These are phyloP conservation scores for Akebia trifoliata DNA, from an alignment of 164 flowering plant species.

Conservation along the genomic window DNA sequence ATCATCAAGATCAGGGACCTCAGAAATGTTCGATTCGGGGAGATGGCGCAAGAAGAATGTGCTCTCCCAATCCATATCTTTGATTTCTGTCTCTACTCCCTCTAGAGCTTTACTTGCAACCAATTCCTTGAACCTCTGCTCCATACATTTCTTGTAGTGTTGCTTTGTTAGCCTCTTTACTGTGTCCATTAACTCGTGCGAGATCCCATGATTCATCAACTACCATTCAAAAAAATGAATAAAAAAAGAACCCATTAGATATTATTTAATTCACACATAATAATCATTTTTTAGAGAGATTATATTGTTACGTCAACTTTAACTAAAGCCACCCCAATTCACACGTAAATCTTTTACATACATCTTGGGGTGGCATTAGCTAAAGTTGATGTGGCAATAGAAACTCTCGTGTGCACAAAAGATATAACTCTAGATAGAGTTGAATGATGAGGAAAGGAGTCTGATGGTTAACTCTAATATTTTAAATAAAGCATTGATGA, in stretches of 20 bases:
- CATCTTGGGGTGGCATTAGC: no score
- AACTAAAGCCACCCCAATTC: no score
- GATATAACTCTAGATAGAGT: no score
- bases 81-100: conserved; percentile 40
- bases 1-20: conserved; percentile 63
- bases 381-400: no score
- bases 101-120: conserved; percentile 58
- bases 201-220: conserved; percentile 71
- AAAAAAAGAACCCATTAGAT: not conserved
- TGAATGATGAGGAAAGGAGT: no score
- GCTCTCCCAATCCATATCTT: conserved; percentile 77
- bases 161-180: conserved; percentile 69
- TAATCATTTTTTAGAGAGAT: no score
- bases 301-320: no score
- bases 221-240: conserved; percentile 4
- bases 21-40: conserved; percentile 59
- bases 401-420: no score
- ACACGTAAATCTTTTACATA: no score
- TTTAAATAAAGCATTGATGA: no score
- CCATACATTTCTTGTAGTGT: conserved; percentile 73
- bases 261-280: no score
- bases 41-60: conserved; percentile 76
- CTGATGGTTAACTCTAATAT: no score
- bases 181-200: conserved; percentile 57
- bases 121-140: conserved; percentile 65